Evolutionary conservation across 2,329 filamentous ascomycete species (phyloP).

Genomic region (Paraphoma sp.): DNA sequence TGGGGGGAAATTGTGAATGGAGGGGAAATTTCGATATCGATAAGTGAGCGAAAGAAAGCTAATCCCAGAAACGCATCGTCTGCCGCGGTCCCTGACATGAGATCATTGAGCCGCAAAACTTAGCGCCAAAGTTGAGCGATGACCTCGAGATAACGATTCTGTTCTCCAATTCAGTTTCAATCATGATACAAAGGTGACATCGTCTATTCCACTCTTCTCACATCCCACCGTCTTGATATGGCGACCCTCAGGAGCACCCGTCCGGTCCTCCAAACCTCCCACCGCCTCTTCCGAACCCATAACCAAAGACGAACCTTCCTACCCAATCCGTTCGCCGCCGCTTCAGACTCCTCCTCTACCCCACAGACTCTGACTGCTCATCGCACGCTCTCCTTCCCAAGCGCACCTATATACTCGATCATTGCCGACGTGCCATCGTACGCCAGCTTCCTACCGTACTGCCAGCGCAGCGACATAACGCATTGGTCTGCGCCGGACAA

Average conservation of each 20-base stretch:
- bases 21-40: conserved; percentile 25
- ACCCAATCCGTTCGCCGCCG: conserved; percentile 55
- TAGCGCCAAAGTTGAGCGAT: conserved; percentile 21
- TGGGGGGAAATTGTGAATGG: conserved; percentile 1
- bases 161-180: conserved; percentile 1
- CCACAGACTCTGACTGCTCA: conserved; percentile 73
- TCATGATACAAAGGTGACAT: conserved; percentile 26
- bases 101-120: conserved; percentile 31
- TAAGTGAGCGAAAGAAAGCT: conserved; percentile 14
- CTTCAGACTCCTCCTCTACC: conserved; percentile 37
- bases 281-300: conserved; percentile 18
- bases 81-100: conserved; percentile 26
- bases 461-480: conserved; percentile 77
- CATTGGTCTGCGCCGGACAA: conserved; percentile 67
- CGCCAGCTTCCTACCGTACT: conserved; percentile 89
- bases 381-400: conserved; percentile 78
- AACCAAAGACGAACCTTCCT: conserved; percentile 51
- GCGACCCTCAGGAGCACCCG: conserved; percentile 33
- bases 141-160: conserved; percentile 7
- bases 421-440: conserved; percentile 88
- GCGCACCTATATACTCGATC: conserved; percentile 75
- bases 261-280: conserved; percentile 34
- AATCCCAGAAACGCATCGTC: conserved; percentile 6
- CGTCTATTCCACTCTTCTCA: neutral
- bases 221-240: conserved; percentile 24